phyloP scores from a whole-genome alignment of 2,329 filamentous ascomycete genomes.

The Penicillium rolfsii region DNA sequence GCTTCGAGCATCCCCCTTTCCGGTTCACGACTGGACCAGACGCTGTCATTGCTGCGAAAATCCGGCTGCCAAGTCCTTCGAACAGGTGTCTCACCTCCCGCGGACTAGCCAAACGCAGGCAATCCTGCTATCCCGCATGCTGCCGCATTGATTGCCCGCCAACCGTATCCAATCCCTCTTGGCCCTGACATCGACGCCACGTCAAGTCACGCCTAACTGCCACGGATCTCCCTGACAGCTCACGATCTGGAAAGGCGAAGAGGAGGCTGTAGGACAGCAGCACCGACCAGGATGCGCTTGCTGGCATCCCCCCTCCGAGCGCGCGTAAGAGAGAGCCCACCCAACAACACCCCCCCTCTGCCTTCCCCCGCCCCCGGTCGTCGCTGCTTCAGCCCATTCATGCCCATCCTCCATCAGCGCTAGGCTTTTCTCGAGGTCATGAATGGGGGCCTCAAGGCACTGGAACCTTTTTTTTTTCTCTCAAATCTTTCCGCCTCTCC shows the following conservation, averaged over 20 bases:
- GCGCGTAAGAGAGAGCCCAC: not conserved
- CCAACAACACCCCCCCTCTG: not conserved
- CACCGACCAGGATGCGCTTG: slow-evolving; percentile 12
- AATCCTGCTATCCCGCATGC: slow-evolving; percentile 32
- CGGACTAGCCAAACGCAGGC: slow-evolving; percentile 31
- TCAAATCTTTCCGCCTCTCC: not conserved
- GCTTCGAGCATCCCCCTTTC: slow-evolving; percentile 22
- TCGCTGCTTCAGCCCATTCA: slow-evolving; percentile 14
- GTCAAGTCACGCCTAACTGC: slow-evolving; percentile 23
- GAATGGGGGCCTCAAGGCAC: slow-evolving; percentile 7
- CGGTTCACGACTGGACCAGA: slow-evolving; percentile 24
- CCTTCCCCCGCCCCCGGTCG: no score
- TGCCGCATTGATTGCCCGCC: slow-evolving; percentile 30
- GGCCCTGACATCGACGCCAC: slow-evolving; percentile 26
- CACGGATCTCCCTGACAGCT: slow-evolving; percentile 21
- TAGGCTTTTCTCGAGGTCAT: not conserved
- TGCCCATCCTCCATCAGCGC: slow-evolving; percentile 9
- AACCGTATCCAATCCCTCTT: slow-evolving; percentile 22
- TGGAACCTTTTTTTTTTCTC: slow-evolving; percentile 6
- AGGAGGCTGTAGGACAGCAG: slow-evolving; percentile 22
- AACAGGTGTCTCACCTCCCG: slow-evolving; percentile 29
- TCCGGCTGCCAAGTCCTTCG: slow-evolving; percentile 26
- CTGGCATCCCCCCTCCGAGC: not conserved
- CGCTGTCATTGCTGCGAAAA: slow-evolving; percentile 25
- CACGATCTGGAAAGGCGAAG: slow-evolving; percentile 16